These are phyloP conservation scores for Baffinella frigidus DNA, from an alignment of 208 protist species.

Conservation along the genomic window DNA sequence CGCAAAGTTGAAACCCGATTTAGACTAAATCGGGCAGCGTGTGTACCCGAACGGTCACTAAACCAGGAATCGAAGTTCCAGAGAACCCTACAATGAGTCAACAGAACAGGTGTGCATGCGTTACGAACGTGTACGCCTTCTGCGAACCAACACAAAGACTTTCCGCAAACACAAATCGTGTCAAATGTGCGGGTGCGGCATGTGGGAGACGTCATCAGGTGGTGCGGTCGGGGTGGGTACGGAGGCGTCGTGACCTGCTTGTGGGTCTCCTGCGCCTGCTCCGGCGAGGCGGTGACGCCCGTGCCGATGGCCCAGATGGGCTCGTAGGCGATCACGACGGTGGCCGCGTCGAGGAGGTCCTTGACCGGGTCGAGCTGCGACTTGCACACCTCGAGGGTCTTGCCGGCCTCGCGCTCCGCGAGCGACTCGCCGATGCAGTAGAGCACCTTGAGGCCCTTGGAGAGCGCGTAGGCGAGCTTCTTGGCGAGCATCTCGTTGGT, in stretches of 20 bases:
- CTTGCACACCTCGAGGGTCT: slow-evolving; percentile 15
- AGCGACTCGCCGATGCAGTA: slow-evolving; percentile 73
- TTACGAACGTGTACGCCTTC: no score
- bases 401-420: slow-evolving; percentile 64
- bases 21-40: no score
- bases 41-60: no score
- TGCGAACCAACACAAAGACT: no score
- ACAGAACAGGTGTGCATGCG: no score
- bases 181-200: no score
- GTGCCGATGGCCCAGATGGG: slow-evolving; percentile 77
- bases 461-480: slow-evolving; percentile 65
- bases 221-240: neutral
- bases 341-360: slow-evolving; percentile 15
- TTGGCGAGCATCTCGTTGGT: slow-evolving; percentile 32
- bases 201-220: no score
- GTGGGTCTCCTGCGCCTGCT: slow-evolving; percentile 73
- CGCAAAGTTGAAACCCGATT: no score
- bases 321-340: slow-evolving; percentile 75
- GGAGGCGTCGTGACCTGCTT: no score
- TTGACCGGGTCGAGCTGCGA: slow-evolving; percentile 58
- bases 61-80: no score
- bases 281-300: slow-evolving; percentile 71
- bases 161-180: no score
- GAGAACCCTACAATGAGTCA: no score
- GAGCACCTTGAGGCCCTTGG: slow-evolving; percentile 69